Percentiles rank a stretch among this genome's conserved stretches.
These are phyloP conservation scores for Saprolegnia parasitica DNA, from an alignment of 352 stramenopile species.

Conservation along the genomic window DNA sequence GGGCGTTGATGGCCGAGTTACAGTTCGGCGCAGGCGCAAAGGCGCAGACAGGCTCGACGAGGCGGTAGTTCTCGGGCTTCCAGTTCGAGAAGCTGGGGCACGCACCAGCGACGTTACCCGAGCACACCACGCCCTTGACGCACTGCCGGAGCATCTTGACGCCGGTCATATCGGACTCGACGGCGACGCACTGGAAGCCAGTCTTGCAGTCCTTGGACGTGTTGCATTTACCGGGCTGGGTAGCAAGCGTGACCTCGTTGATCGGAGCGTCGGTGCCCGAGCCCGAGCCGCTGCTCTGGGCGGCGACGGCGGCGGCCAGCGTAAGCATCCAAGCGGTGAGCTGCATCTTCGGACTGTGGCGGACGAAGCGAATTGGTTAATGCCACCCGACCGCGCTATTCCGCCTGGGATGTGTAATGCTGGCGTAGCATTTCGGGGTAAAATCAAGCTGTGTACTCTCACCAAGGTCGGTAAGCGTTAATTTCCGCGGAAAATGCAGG, in stretches of 20 bases:
- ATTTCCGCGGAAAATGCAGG: neutral
- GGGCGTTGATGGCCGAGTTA: conserved; percentile 39
- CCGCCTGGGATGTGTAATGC: conserved; percentile 1
- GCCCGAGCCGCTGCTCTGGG: neutral
- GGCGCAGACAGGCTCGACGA: conserved; percentile 72
- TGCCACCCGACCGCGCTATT: neutral
- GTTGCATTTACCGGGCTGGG: conserved; percentile 41
- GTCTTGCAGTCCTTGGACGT: conserved; percentile 48
- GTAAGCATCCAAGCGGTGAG: neutral
- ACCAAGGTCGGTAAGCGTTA: neutral
- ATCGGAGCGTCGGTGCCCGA: neutral
- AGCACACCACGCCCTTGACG: conserved; percentile 56
- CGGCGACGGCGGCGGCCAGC: neutral
- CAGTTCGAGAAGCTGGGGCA: conserved; percentile 70
- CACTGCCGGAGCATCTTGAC: conserved; percentile 70
- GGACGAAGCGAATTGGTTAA: conserved; percentile 13
- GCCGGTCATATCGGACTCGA: conserved; percentile 57
- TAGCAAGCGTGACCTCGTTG: neutral
- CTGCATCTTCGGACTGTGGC: neutral
- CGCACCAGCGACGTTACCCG: conserved; percentile 53
- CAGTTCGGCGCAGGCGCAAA: conserved; percentile 71
- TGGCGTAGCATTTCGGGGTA: neutral
- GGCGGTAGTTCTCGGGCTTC: conserved; percentile 50
- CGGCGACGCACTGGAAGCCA: conserved; percentile 59
- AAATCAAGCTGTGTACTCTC: neutral